These are phyloP conservation scores for Paratinospora sagittata DNA, from an alignment of 164 flowering plant genomes.

Conservation along the genomic window DNA sequence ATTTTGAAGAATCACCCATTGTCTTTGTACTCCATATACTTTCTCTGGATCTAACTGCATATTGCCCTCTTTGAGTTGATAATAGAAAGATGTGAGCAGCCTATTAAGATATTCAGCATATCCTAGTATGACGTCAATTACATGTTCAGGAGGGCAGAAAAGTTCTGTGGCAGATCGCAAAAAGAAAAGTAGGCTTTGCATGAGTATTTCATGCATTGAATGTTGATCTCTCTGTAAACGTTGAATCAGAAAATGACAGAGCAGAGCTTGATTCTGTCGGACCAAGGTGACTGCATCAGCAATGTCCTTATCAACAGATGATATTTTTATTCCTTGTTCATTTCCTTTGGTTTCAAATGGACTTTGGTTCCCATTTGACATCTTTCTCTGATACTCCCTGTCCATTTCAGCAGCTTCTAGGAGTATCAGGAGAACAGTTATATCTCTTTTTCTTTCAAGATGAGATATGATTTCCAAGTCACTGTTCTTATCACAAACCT, in stretches of 20 bases:
- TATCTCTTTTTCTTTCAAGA: slow-evolving; percentile 72
- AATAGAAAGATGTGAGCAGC: slow-evolving; percentile 45
- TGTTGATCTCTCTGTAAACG: slow-evolving; percentile 53
- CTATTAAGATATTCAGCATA: slow-evolving; percentile 65
- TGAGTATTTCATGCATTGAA: slow-evolving; percentile 72
- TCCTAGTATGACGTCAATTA: slow-evolving; percentile 57
- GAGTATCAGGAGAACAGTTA: slow-evolving; percentile 64
- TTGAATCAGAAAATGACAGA: slow-evolving; percentile 58
- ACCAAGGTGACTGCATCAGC: slow-evolving; percentile 83
- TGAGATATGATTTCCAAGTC: slow-evolving; percentile 45
- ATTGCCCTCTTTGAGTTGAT: slow-evolving; percentile 52
- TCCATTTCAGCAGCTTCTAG: slow-evolving; percentile 87
- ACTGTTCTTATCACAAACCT: slow-evolving; percentile 23
- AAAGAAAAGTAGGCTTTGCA: slow-evolving; percentile 64
- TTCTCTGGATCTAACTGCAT: slow-evolving; percentile 41
- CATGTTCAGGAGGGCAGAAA: slow-evolving; percentile 58
- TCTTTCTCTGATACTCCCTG: slow-evolving; percentile 29
- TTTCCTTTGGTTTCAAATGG: slow-evolving; percentile 28
- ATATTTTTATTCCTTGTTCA: slow-evolving; percentile 39
- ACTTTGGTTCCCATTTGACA: slow-evolving; percentile 25
- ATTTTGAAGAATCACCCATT: slow-evolving; percentile 75
- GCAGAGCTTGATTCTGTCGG: slow-evolving; percentile 71
- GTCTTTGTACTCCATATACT: slow-evolving; percentile 55
- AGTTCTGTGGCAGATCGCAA: slow-evolving; percentile 67
- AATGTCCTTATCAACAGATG: slow-evolving; percentile 37